Evolutionary conservation across 345 rosid species (phyloP).

Genomic region (Eucalyptus sp.): DNA sequence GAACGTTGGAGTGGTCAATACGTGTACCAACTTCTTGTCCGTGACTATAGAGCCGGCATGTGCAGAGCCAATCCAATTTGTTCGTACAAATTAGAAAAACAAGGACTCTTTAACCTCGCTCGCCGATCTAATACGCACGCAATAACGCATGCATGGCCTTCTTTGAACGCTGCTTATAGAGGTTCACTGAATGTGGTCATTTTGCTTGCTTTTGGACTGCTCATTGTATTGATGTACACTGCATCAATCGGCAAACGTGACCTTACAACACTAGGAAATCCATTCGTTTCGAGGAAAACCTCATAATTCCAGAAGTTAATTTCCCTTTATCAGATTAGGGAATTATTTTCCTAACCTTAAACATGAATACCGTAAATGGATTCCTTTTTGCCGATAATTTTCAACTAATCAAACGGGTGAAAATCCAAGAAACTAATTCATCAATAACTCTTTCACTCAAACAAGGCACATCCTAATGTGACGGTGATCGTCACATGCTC

Average conservation of each 20-base stretch:
- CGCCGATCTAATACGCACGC: neutral
- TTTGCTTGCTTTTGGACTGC: neutral
- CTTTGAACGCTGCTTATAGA: neutral
- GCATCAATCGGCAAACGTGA: neutral
- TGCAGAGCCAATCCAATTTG: neutral
- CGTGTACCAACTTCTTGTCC: neutral
- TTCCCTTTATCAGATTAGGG: neutral
- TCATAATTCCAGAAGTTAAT: neutral
- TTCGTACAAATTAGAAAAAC: neutral
- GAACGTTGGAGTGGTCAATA: neutral
- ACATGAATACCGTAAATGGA: neutral
- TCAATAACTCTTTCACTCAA: neutral
- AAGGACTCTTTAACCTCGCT: neutral
- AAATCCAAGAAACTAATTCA: neutral
- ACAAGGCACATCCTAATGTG: neutral
- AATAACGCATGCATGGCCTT: neutral
- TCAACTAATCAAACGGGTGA: neutral
- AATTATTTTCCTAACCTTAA: neutral
- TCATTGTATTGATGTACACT: neutral
- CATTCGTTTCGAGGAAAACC: neutral
- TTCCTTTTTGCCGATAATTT: neutral
- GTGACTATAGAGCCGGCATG: neutral
- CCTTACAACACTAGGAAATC: neutral
- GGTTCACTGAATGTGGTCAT: neutral
- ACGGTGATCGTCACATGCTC: neutral